These are phyloP conservation scores for Kluyveromyces dobzhanskii DNA, from an alignment of 805 yeast species.

Conservation along the genomic window DNA sequence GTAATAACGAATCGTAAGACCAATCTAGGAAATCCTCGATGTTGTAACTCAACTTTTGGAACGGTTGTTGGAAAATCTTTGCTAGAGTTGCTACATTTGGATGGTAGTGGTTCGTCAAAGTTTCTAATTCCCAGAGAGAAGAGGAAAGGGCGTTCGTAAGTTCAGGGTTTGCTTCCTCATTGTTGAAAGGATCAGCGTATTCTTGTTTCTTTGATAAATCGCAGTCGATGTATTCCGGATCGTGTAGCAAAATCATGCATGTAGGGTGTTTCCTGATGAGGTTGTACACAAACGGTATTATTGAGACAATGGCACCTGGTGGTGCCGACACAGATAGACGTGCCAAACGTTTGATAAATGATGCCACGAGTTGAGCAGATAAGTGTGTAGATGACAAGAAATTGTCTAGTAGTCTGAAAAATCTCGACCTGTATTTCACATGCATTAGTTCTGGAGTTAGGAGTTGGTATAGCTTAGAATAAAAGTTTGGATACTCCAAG, in stretches of 20 bases:
- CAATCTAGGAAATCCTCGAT: constrained; percentile 94
- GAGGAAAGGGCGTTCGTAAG: constrained; percentile 72
- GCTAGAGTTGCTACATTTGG: constrained; percentile 94
- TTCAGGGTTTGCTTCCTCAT: constrained; percentile 62
- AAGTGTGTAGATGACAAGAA: constrained; percentile 83
- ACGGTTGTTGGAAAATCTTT: constrained; percentile 80
- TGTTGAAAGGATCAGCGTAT: constrained; percentile 59
- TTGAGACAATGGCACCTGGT: constrained; percentile 80
- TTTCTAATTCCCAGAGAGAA: constrained; percentile 86
- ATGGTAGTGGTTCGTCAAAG: constrained; percentile 78
- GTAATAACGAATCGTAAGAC: constrained; percentile 61
- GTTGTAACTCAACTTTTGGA: constrained; percentile 75
- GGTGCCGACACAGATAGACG: constrained; percentile 69
- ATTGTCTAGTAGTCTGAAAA: constrained; percentile 76
- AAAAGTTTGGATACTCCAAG: constrained; percentile 88
- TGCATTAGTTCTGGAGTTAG: constrained; percentile 70
- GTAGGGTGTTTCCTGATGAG: constrained; percentile 85
- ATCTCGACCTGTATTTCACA: constrained; percentile 75
- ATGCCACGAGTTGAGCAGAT: constrained; percentile 74
- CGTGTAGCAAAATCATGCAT: constrained; percentile 83
- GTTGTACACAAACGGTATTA: constrained; percentile 88
- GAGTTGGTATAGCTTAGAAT: constrained; percentile 68
- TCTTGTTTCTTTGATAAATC: constrained; percentile 22
- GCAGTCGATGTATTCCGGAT: constrained; percentile 24
- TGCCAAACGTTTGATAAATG: constrained; percentile 78